These are phyloP conservation scores for Porcisia deanei DNA, from an alignment of 208 protist species.

Conservation along the genomic window DNA sequence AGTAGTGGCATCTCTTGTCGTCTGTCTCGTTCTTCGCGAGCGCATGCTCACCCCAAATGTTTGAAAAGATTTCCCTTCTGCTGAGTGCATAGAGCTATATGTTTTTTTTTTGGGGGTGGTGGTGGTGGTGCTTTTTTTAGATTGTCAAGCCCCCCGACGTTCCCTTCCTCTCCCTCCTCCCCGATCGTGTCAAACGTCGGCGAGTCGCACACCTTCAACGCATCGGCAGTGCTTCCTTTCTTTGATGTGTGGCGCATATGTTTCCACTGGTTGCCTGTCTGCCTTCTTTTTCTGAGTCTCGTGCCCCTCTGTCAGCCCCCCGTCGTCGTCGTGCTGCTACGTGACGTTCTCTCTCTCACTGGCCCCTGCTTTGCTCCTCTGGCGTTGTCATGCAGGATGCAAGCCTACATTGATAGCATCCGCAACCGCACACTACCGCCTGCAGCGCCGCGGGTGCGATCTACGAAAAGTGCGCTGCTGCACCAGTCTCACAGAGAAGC, in stretches of 20 bases:
- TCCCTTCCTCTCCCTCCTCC: too few species aligned
- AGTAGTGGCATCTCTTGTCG: not conserved
- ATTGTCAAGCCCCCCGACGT: too few species aligned
- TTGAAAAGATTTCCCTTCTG: not conserved
- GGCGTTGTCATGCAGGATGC: slow-evolving; percentile 5
- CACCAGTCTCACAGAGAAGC: slow-evolving; percentile 13
- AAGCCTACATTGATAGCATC: slow-evolving; percentile 36
- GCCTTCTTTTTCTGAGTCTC: too few species aligned
- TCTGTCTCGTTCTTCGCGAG: not conserved
- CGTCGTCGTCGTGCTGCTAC: not conserved
- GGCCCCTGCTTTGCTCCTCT: not conserved
- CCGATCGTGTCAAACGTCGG: too few species aligned
- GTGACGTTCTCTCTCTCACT: not conserved
- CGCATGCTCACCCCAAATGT: not conserved
- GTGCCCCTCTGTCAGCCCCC: not conserved
- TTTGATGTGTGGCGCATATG: too few species aligned
- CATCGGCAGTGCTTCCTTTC: too few species aligned
- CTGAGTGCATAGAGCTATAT: too few species aligned
- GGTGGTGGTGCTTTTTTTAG: too few species aligned
- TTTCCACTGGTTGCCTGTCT: too few species aligned
- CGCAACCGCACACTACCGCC: slow-evolving; percentile 19
- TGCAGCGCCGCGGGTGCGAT: slow-evolving; percentile 14
- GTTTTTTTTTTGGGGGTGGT: too few species aligned
- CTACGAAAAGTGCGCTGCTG: slow-evolving; percentile 21
- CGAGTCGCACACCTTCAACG: too few species aligned